A percentile compares a stretch with the other conserved stretches of the same genome.
Conservation (phyloP, 2,329 filamentous ascomycete species). For the Fusarium beomiforme region DNA sequence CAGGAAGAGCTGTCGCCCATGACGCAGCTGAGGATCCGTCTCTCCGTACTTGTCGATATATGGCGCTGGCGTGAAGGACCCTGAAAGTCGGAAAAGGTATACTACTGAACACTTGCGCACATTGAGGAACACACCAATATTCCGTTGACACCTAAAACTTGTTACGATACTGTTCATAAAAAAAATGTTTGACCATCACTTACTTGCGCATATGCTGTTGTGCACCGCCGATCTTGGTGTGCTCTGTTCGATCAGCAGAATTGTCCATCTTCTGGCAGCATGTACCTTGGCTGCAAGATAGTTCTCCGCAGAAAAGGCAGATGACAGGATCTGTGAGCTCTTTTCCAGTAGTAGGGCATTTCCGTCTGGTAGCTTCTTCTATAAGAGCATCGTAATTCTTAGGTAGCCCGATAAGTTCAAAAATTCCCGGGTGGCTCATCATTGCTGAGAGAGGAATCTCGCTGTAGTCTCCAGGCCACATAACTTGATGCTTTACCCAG, state of each 20-base stretch:
- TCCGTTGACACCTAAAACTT: conserved; percentile 80
- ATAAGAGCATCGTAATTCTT: conserved; percentile 93
- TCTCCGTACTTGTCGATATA: conserved; percentile 98
- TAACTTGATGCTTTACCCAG: conserved; percentile 77
- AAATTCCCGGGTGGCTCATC: conserved; percentile 86
- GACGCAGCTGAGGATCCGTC: conserved; percentile 88
- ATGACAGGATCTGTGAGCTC: conserved; percentile 91
- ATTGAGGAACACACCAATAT: conserved; percentile 94
- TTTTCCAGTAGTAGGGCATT: conserved; percentile 89
- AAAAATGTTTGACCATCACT: conserved; percentile 48
- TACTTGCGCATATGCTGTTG: conserved; percentile 91
- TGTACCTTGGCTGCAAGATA: conserved; percentile 93
- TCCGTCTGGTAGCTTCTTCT: conserved; percentile 85
- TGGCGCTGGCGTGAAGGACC: conserved; percentile 86
- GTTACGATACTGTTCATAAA: conserved; percentile 7
- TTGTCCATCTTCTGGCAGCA: conserved; percentile 80
- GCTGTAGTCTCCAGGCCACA: conserved; percentile 48
- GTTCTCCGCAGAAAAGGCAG: conserved; percentile 95
- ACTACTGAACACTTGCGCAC: conserved; percentile 95
- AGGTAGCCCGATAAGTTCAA: conserved; percentile 91
- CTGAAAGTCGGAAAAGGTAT: conserved; percentile 83
- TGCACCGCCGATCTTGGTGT: conserved; percentile 76
- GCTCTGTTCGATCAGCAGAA: conserved; percentile 52
- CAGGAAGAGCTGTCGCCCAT: conserved; percentile 88
- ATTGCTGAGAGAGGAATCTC: conserved; percentile 56